Conservation (phyloP, 805 yeast genomes). For the Wickerhamiella nectarea region DNA sequence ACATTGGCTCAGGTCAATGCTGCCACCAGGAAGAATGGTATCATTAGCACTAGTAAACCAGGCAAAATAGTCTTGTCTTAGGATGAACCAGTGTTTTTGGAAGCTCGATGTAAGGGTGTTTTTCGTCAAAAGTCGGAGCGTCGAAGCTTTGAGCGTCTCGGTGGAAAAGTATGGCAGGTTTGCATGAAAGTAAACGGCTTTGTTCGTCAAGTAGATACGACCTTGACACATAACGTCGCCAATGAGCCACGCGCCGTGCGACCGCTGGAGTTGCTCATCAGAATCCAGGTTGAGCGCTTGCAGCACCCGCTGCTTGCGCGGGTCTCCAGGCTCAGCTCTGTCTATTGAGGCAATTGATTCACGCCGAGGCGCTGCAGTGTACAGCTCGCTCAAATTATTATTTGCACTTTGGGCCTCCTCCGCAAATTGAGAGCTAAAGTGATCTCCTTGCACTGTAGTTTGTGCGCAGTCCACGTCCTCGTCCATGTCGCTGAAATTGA, state of each 20-base stretch:
- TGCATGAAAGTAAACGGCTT: slow-evolving; percentile 60
- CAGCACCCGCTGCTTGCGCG: not conserved
- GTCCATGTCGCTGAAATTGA: not conserved
- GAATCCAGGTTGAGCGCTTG: slow-evolving; percentile 13
- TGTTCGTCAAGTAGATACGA: slow-evolving; percentile 56
- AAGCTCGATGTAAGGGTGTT: slow-evolving; percentile 27
- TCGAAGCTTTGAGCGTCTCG: slow-evolving; percentile 36
- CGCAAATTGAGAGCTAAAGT: not conserved
- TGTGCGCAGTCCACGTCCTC: slow-evolving; percentile 3
- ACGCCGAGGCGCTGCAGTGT: not conserved
- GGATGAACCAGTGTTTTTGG: slow-evolving; percentile 65
- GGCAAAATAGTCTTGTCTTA: slow-evolving; percentile 54
- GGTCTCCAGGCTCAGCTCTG: not conserved
- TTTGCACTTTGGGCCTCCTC: not conserved
- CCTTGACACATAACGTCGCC: slow-evolving; percentile 80
- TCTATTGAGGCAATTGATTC: not conserved
- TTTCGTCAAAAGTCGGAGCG: slow-evolving; percentile 31
- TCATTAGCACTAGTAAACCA: slow-evolving; percentile 62
- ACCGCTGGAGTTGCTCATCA: slow-evolving; percentile 16
- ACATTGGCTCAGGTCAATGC: slow-evolving; percentile 49
- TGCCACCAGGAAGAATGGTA: slow-evolving; percentile 66
- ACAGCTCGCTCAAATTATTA: not conserved
- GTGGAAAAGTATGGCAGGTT: slow-evolving; percentile 48
- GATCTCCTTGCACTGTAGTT: not conserved
- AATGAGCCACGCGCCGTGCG: slow-evolving; percentile 65